A percentile compares a stretch with the other conserved stretches of the same genome.
phyloP scores from a whole-genome alignment of 2,329 filamentous ascomycete species.

The Teratosphaeriaceae sp. region DNA sequence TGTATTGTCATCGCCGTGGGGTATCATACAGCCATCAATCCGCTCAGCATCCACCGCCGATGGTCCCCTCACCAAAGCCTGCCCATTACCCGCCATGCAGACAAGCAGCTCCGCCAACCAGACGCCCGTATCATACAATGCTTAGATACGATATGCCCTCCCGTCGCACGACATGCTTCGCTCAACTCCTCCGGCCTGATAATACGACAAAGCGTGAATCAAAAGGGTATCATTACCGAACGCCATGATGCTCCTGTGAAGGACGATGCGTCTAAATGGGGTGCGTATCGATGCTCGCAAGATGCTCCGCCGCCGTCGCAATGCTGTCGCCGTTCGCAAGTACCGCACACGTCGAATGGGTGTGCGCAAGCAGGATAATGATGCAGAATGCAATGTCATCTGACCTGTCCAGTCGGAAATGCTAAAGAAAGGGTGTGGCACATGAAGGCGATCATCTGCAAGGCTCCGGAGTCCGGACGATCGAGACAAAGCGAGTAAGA shows the following conservation, averaged over 20 bases:
- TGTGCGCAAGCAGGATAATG: background rate
- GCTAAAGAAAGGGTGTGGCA: constrained; percentile 13
- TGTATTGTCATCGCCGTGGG: constrained; percentile 9
- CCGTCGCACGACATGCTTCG: too few relatives aligned
- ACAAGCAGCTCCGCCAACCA: too few relatives aligned
- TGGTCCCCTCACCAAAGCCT: too few relatives aligned
- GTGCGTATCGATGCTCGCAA: constrained; percentile 8
- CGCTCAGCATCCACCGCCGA: background rate
- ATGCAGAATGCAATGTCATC: background rate
- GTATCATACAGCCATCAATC: constrained; percentile 10
- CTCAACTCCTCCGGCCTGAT: background rate
- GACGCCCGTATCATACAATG: too few relatives aligned
- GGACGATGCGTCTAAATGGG: constrained; percentile 6
- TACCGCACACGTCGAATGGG: background rate
- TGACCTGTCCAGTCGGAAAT: constrained; percentile 7
- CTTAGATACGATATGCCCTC: too few relatives aligned
- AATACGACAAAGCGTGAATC: constrained; percentile 6
- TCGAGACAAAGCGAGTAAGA: constrained; percentile 14
- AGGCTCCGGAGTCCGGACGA: constrained; percentile 12
- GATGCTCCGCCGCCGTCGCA: constrained; percentile 12
- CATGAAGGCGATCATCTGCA: constrained; percentile 15
- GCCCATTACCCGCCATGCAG: too few relatives aligned
- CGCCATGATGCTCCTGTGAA: constrained; percentile 16
- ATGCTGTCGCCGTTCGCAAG: constrained; percentile 11
- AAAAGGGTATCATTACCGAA: constrained; percentile 20